Base-by-base conservation (phyloP, 768 basidiomycete species). In the Suillus lakei region DNA sequence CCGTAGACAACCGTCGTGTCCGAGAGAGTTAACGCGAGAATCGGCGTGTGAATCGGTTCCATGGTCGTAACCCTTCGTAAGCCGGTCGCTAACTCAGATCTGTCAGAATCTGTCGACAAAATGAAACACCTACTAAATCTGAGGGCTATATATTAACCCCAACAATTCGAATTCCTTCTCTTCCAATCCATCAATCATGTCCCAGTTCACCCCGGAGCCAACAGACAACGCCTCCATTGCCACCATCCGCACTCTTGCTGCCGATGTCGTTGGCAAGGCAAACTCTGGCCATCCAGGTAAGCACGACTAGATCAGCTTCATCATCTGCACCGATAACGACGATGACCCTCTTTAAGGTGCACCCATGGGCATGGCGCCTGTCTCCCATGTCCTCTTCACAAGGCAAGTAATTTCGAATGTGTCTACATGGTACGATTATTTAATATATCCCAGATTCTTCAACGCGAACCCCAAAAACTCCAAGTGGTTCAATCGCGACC, bases 401-500 rank as follows among this genome's bases (percentile, higher is more conserved):
- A 83, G 88, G 95, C 90, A 71, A 38, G 77, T 58, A 21, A 2
- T 34, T 5, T 34, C 30, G 5, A 5, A 36, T 23, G 23, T 46
- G 16, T 39, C 10, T 4, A 38, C 15, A 12, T 21, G 39, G 38
- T 30, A 10, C n/a, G 28, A 34, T 21, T 58, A 67, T 58, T 70
- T 26, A 23, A 58, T 18, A 13, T 36, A 60, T 28, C 12, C 60
- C 36, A 93, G 92, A 23, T 93, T 95, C 85, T 77, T 98, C 81
- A 92, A 91, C 69, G 89, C 90, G 72, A 96, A 95, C 81, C 92
- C 95, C 59, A 89, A 89, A 78, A 91, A 85, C 82, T 88, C 95
- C 48, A 90, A 93, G 78, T 97, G 95, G 96, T 91, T 91, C 82
- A 97, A 96, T 81, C 91, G 96, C 67, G 96, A 98, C 83, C 91